Base-by-base conservation (phyloP, 495 filamentous ascomycete species). In the Penicillium fimorum region DNA sequence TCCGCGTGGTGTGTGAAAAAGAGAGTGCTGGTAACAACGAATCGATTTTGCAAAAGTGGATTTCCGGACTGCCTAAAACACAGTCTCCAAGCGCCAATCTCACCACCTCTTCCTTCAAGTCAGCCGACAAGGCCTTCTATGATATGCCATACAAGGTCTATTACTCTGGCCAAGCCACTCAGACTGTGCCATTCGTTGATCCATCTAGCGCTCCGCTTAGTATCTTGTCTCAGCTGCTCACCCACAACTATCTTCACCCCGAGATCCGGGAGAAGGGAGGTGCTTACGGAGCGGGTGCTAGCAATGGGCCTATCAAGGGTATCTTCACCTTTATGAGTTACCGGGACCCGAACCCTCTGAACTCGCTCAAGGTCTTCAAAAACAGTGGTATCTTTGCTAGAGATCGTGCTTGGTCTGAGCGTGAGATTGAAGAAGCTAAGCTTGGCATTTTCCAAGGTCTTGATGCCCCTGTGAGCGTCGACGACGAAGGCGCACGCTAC, bases 231-330 rank as follows among this genome's bases (percentile, higher is more conserved):
- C 89, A 96, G 61, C 87, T 98, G 25, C 80, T 98, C n/a, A 97
- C 93, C 0, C 94, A 97, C 73, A 95, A 95, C 69, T 90, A 97
- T 64, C 81, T 98, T 11, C 94, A 97, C 69, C 95, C 95, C 64
- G 95, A 97, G 67, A 96, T 98, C 55, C 88, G 94, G 30, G 94
- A 98, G 72, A 98, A 98, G 71, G 94, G 94, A 9, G 94, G 94
- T 41, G 94, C 94, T 10, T 98, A 98, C 62, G 94, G 94, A 55
- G 93, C 91, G 17, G 90, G 91, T 15, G 92, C 95, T 12, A 95
- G 90, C 72, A 84, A 87, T 44, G 83, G 84, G 10, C 85, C 86
- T 4, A 66, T 95, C 3, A 87, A 88, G 60, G 94, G 94, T 18
- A 64, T 94, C 2, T 97, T 98, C 63, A 91, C 91, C 37, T 93